A percentile compares a stretch with the other conserved stretches of the same genome.
Evolutionary conservation across 768 basidiomycete species (phyloP).

Genomic region (Mycena rebaudengoi): DNA sequence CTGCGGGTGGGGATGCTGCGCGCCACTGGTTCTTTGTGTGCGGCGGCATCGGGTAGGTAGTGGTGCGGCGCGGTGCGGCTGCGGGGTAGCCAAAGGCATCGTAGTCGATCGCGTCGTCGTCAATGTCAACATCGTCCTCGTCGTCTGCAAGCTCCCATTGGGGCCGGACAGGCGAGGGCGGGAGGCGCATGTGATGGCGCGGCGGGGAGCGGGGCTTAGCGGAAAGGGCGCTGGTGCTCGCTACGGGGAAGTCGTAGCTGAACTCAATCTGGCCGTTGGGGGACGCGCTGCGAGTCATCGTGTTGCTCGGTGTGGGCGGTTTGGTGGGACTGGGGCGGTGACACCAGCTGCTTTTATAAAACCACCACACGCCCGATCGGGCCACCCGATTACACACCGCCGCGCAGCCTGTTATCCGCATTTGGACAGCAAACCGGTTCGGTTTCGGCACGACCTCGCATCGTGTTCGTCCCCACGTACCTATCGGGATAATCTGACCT

Average conservation of each 20-base stretch:
- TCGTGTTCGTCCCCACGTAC: too few relatives aligned
- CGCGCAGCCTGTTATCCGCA: too few relatives aligned
- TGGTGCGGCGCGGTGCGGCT: not conserved
- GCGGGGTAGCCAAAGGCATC: slow-evolving; percentile 15
- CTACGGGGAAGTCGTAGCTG: slow-evolving; percentile 28
- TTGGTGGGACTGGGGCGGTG: too few relatives aligned
- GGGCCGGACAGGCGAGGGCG: not conserved
- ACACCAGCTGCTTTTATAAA: too few relatives aligned
- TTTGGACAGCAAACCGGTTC: too few relatives aligned
- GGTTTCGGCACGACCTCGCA: too few relatives aligned
- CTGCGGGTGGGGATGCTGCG: slow-evolving; percentile 6
- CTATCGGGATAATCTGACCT: too few relatives aligned
- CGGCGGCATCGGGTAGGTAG: not conserved
- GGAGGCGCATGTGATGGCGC: not conserved
- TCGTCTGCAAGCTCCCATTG: not conserved
- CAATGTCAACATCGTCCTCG: not conserved
- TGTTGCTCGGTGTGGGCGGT: too few relatives aligned
- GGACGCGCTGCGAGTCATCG: slow-evolving; percentile 18
- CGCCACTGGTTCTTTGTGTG: slow-evolving; percentile 25
- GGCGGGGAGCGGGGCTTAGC: not conserved
- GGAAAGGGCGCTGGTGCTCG: not conserved
- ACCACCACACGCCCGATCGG: too few relatives aligned
- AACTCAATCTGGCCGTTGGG: slow-evolving; percentile 20
- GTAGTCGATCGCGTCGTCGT: slow-evolving; percentile 4
- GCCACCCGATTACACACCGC: too few relatives aligned